Evolutionary conservation across 2,329 filamentous ascomycete species (phyloP), one percentile per base, ranked within the genome.

Genomic region (Neonectria sp.): DNA sequence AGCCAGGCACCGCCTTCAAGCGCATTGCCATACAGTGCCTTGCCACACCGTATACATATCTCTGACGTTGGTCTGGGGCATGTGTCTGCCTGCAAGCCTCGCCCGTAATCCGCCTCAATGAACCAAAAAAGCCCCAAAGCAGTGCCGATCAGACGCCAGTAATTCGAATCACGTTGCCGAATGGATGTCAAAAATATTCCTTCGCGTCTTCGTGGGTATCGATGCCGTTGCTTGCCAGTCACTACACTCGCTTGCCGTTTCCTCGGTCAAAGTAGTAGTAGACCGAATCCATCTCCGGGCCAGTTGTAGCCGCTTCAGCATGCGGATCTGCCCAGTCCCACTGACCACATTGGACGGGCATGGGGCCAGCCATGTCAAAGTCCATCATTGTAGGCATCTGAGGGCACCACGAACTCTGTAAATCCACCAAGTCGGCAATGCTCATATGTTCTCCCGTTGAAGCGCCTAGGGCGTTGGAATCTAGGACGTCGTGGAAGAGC

Each of bases 371-470:
- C 45, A 78, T 70, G 64, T 79, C 78, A 49, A 78, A 75, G 62
- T 78, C 77, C 73, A 77, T 73, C 62, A 76, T 68, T 2, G 69
- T 65, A n/a, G 73, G 70, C 63, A 77, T 71, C 62, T 78, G 77
- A n/a, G 63, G 76, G 61, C 70, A 75, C 78, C 78, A 79, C 40
- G 72, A 55, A 46, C 69, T 73, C 40, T 75, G 76, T 58, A 78
- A 59, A 21, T 73, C 69, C 13, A 72, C 64, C 35, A 75, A 62
- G 48, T 72, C 74, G 21, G 74, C 68, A 24, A 75, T 61, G 15
- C 71, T 68, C 33, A 73, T 67, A 43, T 78, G 75, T 1, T 77
- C 73, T 2, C 67, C 60, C 21, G 59, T 35, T 1, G 67, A 45
- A 4, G 64, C 64, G 2, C 65, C 71, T 12, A 78, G 53, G 17